Conservation (phyloP, 305 asterid genomes). For the Solanum hybrid region DNA sequence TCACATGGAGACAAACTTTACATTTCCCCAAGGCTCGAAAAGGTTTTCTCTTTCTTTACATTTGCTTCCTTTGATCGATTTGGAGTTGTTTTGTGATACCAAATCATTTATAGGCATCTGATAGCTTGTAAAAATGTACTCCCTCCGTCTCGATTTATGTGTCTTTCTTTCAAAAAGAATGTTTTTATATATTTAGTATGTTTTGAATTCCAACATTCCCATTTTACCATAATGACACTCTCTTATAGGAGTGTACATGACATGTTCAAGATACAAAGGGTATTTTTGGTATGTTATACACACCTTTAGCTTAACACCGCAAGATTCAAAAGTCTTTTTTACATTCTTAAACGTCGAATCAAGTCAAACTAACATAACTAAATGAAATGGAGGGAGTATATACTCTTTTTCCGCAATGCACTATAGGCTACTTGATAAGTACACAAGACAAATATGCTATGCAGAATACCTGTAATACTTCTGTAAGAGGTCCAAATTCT, state of each 20-base stretch:
- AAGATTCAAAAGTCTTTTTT: not conserved
- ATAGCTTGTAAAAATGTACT: not conserved
- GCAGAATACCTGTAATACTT: conserved; percentile 19
- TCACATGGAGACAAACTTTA: not conserved
- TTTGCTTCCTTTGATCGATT: not conserved
- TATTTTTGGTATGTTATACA: not conserved
- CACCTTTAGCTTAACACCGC: not conserved
- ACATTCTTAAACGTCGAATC: not conserved
- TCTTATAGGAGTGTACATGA: not conserved
- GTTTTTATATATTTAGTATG: not conserved
- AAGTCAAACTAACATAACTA: not conserved
- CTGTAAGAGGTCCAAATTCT: conserved; percentile 18
- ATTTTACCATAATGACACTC: not conserved
- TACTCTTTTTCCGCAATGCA: not conserved
- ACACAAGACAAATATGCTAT: not conserved
- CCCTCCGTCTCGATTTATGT: not conserved
- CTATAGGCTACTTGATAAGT: not conserved
- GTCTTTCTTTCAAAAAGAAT: not conserved
- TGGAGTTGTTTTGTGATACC: not conserved
- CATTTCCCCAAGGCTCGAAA: not conserved
- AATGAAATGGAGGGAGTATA: not conserved
- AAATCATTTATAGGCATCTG: not conserved
- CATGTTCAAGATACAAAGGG: not conserved
- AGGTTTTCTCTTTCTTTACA: not conserved
- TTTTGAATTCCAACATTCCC: not conserved